A percentile compares a stretch with the other conserved stretches of the same genome.
phyloP scores from a whole-genome alignment of 495 filamentous ascomycete genomes.

The Beverwykella pulmonaria region DNA sequence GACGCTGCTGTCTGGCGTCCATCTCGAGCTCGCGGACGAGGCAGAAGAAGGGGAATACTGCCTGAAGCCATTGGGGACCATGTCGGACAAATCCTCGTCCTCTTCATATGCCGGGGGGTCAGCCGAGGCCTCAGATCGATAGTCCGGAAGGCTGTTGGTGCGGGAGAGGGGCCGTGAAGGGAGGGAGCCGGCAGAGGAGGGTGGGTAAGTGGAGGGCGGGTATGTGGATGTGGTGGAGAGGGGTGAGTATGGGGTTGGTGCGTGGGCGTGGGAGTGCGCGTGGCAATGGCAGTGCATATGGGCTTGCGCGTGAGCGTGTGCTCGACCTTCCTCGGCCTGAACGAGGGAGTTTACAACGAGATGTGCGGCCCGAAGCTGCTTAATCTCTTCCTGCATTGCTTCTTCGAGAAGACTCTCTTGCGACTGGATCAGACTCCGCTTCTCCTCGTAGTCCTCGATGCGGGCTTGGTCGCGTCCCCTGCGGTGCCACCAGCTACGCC shows the following conservation, averaged over 20 bases:
- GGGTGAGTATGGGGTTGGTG: conserved; percentile 13
- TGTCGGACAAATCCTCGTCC: conserved; percentile 29
- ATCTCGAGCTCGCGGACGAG: conserved; percentile 20
- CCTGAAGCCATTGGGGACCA: conserved; percentile 40
- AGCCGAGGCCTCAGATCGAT: conserved; percentile 33
- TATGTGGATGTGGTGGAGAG: conserved; percentile 20
- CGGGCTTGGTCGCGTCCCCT: conserved; percentile 29
- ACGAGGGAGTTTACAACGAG: conserved; percentile 43
- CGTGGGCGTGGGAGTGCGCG: neutral
- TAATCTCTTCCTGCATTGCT: conserved; percentile 51
- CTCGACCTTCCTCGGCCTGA: conserved; percentile 38
- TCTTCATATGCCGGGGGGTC: conserved; percentile 32
- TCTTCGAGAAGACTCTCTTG: conserved; percentile 48
- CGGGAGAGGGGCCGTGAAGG: conserved; percentile 36
- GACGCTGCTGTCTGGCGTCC: conserved; percentile 44
- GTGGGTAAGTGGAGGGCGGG: conserved; percentile 15
- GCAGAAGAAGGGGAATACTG: conserved; percentile 34
- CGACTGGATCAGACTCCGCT: conserved; percentile 44
- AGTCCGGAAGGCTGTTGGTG: conserved; percentile 38
- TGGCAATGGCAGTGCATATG: conserved; percentile 21
- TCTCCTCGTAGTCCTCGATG: conserved; percentile 49
- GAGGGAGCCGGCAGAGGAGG: conserved; percentile 19
- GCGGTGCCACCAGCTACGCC: conserved; percentile 40
- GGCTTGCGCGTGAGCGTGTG: neutral
- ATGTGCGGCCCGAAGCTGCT: conserved; percentile 42